Percentiles rank a stretch among this genome's conserved stretches.
phyloP scores from a whole-genome alignment of 768 basidiomycete species.

The Podaxis sp. region DNA sequence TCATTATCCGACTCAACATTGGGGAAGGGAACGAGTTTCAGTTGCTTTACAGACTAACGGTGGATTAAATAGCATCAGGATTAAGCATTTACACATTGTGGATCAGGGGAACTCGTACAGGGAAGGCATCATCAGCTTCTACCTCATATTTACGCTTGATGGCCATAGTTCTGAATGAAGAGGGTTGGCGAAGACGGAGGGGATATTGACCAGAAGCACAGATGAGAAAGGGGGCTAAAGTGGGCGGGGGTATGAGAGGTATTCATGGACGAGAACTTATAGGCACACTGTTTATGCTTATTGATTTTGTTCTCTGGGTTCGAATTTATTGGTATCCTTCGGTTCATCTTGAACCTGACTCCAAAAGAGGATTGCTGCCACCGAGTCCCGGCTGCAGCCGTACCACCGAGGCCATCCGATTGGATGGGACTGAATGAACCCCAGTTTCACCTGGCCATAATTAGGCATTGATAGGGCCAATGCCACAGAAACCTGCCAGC shows the following conservation, averaged over 20 bases:
- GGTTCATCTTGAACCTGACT: not conserved
- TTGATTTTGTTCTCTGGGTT: slow-evolving; percentile 14
- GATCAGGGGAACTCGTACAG: slow-evolving; percentile 30
- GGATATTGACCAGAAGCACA: slow-evolving; percentile 17
- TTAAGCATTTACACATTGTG: slow-evolving; percentile 12
- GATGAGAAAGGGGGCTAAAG: slow-evolving; percentile 12
- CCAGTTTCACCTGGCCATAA: slow-evolving; percentile 19
- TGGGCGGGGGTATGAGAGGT: slow-evolving; percentile 9
- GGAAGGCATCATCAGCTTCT: slow-evolving; percentile 49
- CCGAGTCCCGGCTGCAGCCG: slow-evolving; percentile 17
- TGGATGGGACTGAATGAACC: slow-evolving; percentile 22
- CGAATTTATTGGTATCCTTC: slow-evolving; percentile 16
- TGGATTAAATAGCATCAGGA: slow-evolving; percentile 20
- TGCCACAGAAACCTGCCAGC: not conserved
- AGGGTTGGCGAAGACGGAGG: slow-evolving; percentile 10
- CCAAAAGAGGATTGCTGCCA: slow-evolving; percentile 10
- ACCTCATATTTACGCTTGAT: slow-evolving; percentile 73
- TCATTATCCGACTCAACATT: slow-evolving; percentile 59
- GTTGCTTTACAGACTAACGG: slow-evolving; percentile 56
- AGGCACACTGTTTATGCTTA: slow-evolving; percentile 23
- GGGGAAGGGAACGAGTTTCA: slow-evolving; percentile 75
- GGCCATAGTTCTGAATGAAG: slow-evolving; percentile 40
- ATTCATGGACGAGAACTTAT: slow-evolving; percentile 20
- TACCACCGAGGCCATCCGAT: slow-evolving; percentile 21
- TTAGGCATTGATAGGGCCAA: not conserved